Conservation (phyloP, 139 green algal species). For the Asterochloris erici region DNA sequence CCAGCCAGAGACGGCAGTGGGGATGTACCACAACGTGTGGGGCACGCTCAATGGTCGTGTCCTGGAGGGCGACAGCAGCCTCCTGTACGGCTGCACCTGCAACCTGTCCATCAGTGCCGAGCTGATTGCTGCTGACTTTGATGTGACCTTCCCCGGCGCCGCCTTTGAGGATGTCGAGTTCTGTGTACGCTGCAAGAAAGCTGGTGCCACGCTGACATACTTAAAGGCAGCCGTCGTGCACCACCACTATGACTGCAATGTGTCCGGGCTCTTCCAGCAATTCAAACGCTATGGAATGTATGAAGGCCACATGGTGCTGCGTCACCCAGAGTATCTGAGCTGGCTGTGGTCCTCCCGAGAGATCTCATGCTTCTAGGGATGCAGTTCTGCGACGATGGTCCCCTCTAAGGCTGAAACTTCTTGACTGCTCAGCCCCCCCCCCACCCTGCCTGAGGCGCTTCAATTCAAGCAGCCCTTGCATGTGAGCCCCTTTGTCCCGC, state of each 20-base stretch:
- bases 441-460: too few relatives aligned
- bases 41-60: conserved; percentile 24
- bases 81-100: conserved; percentile 28
- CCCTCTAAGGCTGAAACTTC: too few relatives aligned
- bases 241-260: conserved; percentile 9
- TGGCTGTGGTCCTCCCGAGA: conserved; percentile 18
- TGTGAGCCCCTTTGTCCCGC: too few relatives aligned
- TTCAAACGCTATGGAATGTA: conserved; percentile 14
- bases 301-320: conserved; percentile 6
- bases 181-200: conserved; percentile 11
- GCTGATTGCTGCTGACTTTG: conserved; percentile 6
- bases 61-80: conserved; percentile 8
- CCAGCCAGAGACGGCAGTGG: background rate
- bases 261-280: conserved; percentile 1
- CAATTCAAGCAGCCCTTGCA: too few relatives aligned
- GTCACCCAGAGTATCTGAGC: conserved; percentile 13
- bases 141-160: conserved; percentile 4
- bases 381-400: too few relatives aligned
- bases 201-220: conserved; percentile 4
- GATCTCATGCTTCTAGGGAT: conserved; percentile 2
- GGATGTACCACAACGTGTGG: conserved; percentile 21
- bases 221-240: conserved; percentile 5
- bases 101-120: conserved; percentile 16
- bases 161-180: conserved; percentile 26
- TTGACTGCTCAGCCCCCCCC: too few relatives aligned